Evolutionary conservation across 768 basidiomycete genomes (phyloP), one percentile per base, ranked within the genome.

Genomic region (Lactifluus echinatus): DNA sequence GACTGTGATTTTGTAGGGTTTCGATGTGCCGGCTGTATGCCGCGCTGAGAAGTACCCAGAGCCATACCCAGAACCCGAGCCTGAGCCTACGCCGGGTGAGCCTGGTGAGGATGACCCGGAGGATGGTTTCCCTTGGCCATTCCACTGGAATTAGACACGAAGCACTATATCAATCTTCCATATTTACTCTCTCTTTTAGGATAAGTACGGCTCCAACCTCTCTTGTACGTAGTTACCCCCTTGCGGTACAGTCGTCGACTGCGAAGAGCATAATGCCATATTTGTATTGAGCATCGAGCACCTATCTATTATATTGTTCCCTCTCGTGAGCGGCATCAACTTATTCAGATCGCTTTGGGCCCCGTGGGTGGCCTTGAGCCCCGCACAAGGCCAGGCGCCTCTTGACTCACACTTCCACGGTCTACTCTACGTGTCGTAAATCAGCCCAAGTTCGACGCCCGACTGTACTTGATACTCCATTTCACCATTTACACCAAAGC

Each of bases 11-110:
- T 45, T 49, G 8, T 51, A 81, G 72, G 81, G 78, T 40, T 65
- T 57, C 67, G 57, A 65, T 19, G 67, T 75, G n/a, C 78, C 78
- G 21, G 62, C 66, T 53, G 68, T 70, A 40, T 80, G 80, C 65
- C 66, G 67, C 44, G 61, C 62, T 6, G 66, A 58, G 55, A 37
- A 62, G n/a, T 57, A 57, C 34, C 66, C 68, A 4, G 60, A 64
- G 56, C 71, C 68, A 0, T 50, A 61, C 39, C 71, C 68, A 0
- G 46, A 45, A 10, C 73, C 73, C 3, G 61, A 55, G 44, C 69
- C 70, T 0, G 57, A 54, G 37, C 69, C 71, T 0, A 66, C 55
- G 7, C 74, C 74, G 3, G 70, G 68, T 42, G 60, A 70, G 28
- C 73, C 72, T 14, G 71, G 68, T 15, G 70, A 67, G 10, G 61